A percentile compares a stretch with the other conserved stretches of the same genome.
These are phyloP conservation scores for Fraxinus nigra DNA, from an alignment of 305 asterid species.

Conservation along the genomic window DNA sequence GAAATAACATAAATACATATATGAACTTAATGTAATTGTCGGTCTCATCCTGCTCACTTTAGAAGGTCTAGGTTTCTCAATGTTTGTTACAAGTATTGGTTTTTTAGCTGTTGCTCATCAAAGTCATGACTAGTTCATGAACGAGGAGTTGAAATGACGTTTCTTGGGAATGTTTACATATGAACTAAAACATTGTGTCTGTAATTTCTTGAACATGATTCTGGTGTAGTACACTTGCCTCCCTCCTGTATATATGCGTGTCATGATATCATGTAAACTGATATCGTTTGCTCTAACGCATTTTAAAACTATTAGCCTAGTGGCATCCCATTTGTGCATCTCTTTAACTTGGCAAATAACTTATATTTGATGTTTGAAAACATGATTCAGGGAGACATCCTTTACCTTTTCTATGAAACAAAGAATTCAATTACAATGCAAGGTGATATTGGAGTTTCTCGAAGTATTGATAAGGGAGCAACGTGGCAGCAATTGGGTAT, in stretches of 20 bases:
- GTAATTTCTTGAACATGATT: not conserved
- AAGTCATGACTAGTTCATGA: not conserved
- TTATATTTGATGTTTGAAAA: slow-evolving; percentile 22
- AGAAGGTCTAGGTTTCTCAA: not conserved
- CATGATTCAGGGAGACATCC: slow-evolving; percentile 57
- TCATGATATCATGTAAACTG: not conserved
- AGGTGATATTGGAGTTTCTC: slow-evolving; percentile 95
- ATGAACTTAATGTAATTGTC: not conserved
- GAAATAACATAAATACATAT: not conserved
- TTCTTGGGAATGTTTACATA: not conserved
- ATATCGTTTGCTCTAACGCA: not conserved
- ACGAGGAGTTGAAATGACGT: not conserved
- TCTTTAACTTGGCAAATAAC: not conserved
- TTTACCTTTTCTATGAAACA: slow-evolving; percentile 80
- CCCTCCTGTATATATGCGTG: not conserved
- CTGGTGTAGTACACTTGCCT: not conserved
- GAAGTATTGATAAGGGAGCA: slow-evolving; percentile 76
- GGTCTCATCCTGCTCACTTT: not conserved
- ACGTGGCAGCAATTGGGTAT: slow-evolving; percentile 93
- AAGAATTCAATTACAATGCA: slow-evolving; percentile 80
- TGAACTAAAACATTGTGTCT: not conserved
- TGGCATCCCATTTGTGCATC: not conserved
- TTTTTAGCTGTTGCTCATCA: not conserved
- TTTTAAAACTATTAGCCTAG: not conserved
- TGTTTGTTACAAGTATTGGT: not conserved